Evolutionary conservation across 2,329 filamentous ascomycete genomes (phyloP).

Genomic region (Trichoderma sp.): DNA sequence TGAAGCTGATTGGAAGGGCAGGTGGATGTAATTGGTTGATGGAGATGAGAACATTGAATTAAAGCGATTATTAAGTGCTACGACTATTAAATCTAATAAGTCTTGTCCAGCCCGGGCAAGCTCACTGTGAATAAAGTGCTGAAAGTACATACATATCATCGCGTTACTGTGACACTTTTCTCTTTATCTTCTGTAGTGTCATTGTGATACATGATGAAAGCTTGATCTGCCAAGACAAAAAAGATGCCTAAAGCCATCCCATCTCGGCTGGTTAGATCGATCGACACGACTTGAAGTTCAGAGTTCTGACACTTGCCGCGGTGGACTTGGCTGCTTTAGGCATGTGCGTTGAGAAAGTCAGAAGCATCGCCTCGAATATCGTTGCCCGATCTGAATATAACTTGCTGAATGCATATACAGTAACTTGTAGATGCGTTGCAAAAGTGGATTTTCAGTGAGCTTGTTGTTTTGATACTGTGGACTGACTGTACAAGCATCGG

Average conservation of each 20-base stretch:
- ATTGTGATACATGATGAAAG: neutral
- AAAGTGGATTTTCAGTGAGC: neutral
- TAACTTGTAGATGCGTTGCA: neutral
- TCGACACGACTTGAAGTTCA: neutral
- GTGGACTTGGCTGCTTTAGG: conserved; percentile 15
- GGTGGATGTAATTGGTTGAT: conserved; percentile 14
- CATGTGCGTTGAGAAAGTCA: conserved; percentile 3
- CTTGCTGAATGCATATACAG: neutral
- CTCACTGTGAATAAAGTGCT: neutral
- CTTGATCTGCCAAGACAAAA: neutral
- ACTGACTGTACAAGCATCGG: too few relatives aligned
- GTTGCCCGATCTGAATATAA: neutral
- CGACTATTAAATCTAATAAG: conserved; percentile 4
- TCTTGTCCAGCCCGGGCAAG: neutral
- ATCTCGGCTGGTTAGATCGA: neutral
- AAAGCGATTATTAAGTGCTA: conserved; percentile 8
- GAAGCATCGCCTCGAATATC: neutral
- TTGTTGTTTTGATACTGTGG: neutral
- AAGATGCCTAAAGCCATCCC: neutral
- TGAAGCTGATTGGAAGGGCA: neutral
- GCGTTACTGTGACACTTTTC: neutral
- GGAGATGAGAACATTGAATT: conserved; percentile 10
- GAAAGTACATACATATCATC: neutral
- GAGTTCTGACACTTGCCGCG: conserved; percentile 4
- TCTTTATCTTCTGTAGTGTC: neutral